Base-by-base conservation (phyloP, 1,284 basidiomycete genomes). In the Marasmius tenuissimus region DNA sequence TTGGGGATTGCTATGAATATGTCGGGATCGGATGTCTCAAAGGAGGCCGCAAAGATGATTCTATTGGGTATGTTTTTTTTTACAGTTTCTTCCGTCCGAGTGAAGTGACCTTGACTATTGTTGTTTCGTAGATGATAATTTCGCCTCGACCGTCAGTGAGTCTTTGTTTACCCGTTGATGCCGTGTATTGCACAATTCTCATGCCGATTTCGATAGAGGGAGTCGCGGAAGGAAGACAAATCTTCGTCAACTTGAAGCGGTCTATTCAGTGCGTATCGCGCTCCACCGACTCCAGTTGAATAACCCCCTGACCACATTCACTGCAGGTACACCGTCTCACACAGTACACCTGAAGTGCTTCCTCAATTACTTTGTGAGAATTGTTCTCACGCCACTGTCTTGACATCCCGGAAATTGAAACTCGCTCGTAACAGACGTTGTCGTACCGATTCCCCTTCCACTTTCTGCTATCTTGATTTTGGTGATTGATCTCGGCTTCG, bases 1-100 rank as follows among this genome's bases (percentile, higher is more conserved):
- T 76, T 91, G 37, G 88, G 88, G 52, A 89, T 91, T 68, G 87
- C 88, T 0, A 91, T 91, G 88, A 88, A 88, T 66, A 84, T 88
- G 42, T 87, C 86, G 39, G 88, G 87, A 18, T 88, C 86, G 4
- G 88, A 89, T 65, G 88, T 89, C 14, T 87, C 87, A 0, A 89
- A 89, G 69, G 88, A 89, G 70, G 87, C 88, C 10, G 87, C 87
- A 0, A 85, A 91, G 70, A 88, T 90, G 87, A 87, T 89, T 65
- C 75, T 89, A 5, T 77, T 88, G 9, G 85, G 85, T 83, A 66
- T 61, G 74, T 63, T 57, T 40, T 18, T 37, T 8, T 6, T 33
- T 14, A 60, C 14, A 9, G 14, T 47, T 47, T 42, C 11, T 18
- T n/a, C 16, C 14, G 6, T 4, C 45, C 20, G 9, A 42, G n/a